phyloP scores from a whole-genome alignment of 768 basidiomycete species.

The Mycena indigotica region DNA sequence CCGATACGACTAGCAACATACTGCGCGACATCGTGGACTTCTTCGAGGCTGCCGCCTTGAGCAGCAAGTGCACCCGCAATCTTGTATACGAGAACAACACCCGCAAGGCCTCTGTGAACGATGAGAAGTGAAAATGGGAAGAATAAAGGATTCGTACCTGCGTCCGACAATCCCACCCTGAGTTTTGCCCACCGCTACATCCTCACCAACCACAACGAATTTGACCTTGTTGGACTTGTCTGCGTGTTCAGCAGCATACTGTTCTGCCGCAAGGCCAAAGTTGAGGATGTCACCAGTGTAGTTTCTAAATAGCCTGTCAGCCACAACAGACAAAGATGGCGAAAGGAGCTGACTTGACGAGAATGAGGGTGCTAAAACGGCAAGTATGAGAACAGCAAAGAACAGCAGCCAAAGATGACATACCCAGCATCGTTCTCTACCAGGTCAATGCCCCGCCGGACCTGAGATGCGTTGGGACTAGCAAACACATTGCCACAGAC shows the following conservation, averaged over 20 bases:
- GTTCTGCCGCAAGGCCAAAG: constrained; percentile 88
- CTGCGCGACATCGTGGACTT: constrained; percentile 67
- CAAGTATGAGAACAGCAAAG: not conserved
- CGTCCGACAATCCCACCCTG: constrained; percentile 87
- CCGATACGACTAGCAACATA: constrained; percentile 68
- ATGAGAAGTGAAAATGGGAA: not conserved
- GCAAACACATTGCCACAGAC: constrained; percentile 91
- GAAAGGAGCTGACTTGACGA: constrained; percentile 64
- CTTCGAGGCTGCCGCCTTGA: constrained; percentile 64
- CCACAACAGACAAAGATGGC: not conserved
- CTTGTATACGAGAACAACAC: constrained; percentile 86
- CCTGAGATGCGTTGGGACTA: constrained; percentile 84
- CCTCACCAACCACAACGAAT: constrained; percentile 86
- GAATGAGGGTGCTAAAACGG: constrained; percentile 67
- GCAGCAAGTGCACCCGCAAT: constrained; percentile 82
- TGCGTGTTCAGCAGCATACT: constrained; percentile 71
- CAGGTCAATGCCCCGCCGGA: constrained; percentile 77
- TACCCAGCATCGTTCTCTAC: constrained; percentile 74
- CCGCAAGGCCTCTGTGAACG: constrained; percentile 71
- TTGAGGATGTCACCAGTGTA: constrained; percentile 91
- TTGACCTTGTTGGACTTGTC: constrained; percentile 66
- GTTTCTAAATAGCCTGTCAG: constrained; percentile 51
- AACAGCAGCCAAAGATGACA: constrained; percentile 21
- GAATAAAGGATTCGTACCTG: constrained; percentile 44
- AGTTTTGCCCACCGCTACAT: constrained; percentile 81